A percentile compares a stretch with the other conserved stretches of the same genome.
Evolutionary conservation across 2,329 filamentous ascomycete genomes (phyloP).

Genomic region (Talaromyces piceae): DNA sequence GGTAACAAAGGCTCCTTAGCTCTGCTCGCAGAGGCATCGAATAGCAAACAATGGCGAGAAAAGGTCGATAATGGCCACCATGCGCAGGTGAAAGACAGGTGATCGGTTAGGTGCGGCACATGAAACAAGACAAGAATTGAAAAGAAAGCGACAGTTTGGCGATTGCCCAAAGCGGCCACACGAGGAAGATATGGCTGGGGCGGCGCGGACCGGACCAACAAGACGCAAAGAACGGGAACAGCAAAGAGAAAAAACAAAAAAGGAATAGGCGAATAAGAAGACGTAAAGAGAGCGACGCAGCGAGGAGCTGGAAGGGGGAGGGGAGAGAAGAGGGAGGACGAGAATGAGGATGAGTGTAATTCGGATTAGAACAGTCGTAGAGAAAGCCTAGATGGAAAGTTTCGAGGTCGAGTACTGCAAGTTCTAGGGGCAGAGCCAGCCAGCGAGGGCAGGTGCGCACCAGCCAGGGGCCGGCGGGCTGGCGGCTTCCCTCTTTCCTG

Average conservation of each 20-base stretch:
- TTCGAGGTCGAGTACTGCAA: background rate
- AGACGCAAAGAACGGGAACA: background rate
- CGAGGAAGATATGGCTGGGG: background rate
- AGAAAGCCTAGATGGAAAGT: background rate
- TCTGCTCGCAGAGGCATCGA: constrained; percentile 1
- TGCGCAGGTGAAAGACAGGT: background rate
- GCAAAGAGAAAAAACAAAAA: too few relatives aligned
- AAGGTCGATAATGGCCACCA: background rate
- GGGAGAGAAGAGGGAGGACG: too few relatives aligned
- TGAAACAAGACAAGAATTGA: background rate
- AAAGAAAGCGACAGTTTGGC: background rate
- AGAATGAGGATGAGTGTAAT: background rate
- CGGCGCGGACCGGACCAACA: background rate
- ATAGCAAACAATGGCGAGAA: background rate
- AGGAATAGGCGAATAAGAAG: too few relatives aligned
- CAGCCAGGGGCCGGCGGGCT: background rate
- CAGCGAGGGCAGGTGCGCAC: background rate
- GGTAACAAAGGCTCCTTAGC: background rate
- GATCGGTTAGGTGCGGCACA: background rate
- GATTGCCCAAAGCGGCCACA: background rate
- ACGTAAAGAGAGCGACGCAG: background rate
- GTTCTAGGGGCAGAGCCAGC: background rate
- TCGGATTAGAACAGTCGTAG: background rate
- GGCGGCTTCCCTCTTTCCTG: background rate
- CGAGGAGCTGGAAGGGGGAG: background rate